Evolutionary conservation across 352 stramenopile species (phyloP).

Genomic region (Pythium oligandrum): DNA sequence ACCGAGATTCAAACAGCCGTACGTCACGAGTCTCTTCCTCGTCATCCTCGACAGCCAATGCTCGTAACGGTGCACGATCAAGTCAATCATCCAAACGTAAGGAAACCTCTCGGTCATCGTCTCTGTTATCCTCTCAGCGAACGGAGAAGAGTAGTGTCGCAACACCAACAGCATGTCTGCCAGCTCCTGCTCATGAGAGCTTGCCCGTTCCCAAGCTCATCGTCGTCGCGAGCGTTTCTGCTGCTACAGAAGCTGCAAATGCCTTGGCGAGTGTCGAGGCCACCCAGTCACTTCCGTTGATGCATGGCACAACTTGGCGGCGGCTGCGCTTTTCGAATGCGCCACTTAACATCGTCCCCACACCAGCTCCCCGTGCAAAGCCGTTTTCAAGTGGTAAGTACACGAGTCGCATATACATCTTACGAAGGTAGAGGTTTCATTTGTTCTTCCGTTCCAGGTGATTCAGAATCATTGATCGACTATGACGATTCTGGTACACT

Average conservation of each 20-base stretch:
- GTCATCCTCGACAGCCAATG: background rate
- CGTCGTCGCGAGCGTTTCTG: slow-evolving; percentile 12
- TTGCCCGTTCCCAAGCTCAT: slow-evolving; percentile 2
- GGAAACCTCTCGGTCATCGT: background rate
- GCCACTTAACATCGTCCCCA: slow-evolving; percentile 22
- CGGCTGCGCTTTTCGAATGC: slow-evolving; percentile 15
- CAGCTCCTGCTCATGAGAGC: background rate
- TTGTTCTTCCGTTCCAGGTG: no score
- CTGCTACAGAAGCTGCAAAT: background rate
- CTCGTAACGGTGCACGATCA: slow-evolving; percentile 3
- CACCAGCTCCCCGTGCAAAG: background rate
- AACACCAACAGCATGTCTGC: no score
- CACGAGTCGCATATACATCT: no score
- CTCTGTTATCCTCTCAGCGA: background rate
- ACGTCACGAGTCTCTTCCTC: background rate
- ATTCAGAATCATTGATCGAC: no score
- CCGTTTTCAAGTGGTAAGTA: no score
- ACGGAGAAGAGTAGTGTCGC: no score
- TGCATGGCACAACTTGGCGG: slow-evolving; percentile 24
- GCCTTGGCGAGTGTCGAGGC: slow-evolving; percentile 1
- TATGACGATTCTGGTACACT: no score
- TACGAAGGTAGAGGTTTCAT: no score
- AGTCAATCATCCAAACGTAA: background rate
- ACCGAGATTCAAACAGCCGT: background rate
- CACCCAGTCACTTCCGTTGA: slow-evolving; percentile 9